Conservation (phyloP, 768 basidiomycete species). For the Pulveroboletus sp. region DNA sequence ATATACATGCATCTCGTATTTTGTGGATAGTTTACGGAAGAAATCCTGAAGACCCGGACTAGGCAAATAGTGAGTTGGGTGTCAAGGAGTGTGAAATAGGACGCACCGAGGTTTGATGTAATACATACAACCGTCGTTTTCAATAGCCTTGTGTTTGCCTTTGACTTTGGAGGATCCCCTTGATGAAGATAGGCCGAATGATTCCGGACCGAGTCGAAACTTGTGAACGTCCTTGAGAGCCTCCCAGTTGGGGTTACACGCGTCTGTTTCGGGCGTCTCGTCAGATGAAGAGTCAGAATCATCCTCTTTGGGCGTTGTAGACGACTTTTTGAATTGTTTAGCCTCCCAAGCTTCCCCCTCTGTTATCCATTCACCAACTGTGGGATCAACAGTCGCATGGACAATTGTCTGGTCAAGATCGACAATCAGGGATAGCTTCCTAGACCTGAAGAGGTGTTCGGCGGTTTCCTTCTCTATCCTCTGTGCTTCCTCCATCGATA, state of each 20-base stretch:
- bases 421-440: constrained; percentile 91
- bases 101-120: constrained; percentile 95
- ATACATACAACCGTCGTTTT: constrained; percentile 87
- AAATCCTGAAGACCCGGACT: constrained; percentile 87
- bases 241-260: constrained; percentile 90
- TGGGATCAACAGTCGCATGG: constrained; percentile 97
- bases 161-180: constrained; percentile 42
- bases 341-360: constrained; percentile 83
- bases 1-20: constrained; percentile 99
- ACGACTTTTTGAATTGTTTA: constrained; percentile 44
- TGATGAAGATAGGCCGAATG: constrained; percentile 46
- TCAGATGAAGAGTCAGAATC: constrained; percentile 38
- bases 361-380: constrained; percentile 94
- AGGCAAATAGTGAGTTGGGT: not conserved
- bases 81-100: not conserved
- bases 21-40: constrained; percentile 61
- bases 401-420: constrained; percentile 99
- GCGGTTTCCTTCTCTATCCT: constrained; percentile 84
- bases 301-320: constrained; percentile 29
- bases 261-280: constrained; percentile 45
- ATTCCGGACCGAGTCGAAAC: constrained; percentile 85
- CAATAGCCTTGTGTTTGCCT: constrained; percentile 62
- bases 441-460: constrained; percentile 66
- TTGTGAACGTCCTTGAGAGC: constrained; percentile 87
- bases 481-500: constrained; percentile 89